Percentiles rank a stretch among this genome's conserved stretches.
These are phyloP conservation scores for Phytophthora capsici DNA, from an alignment of 352 stramenopile genomes.

Conservation along the genomic window DNA sequence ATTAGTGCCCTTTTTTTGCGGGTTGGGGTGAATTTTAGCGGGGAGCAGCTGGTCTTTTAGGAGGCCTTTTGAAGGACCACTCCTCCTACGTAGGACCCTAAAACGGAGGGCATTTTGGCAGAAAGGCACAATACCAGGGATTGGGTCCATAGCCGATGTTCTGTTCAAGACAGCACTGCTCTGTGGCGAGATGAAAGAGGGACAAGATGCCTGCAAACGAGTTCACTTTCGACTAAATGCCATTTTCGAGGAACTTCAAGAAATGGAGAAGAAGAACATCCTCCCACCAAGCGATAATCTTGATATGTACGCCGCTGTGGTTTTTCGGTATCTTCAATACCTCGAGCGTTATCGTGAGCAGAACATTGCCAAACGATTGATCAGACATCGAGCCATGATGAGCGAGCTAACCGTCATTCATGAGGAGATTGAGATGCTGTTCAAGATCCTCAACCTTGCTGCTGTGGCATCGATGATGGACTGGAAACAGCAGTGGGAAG, in stretches of 20 bases:
- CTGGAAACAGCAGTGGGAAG: constrained; percentile 23
- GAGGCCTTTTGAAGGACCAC: too few relatives aligned
- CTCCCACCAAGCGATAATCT: constrained; percentile 9
- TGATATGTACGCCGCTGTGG: constrained; percentile 4
- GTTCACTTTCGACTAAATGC: constrained; percentile 3
- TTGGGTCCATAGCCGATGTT: background rate
- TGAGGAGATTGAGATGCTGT: constrained; percentile 20
- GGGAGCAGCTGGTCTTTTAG: too few relatives aligned
- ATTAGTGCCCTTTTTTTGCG: too few relatives aligned
- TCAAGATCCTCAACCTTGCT: constrained; percentile 8
- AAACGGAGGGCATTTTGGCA: too few relatives aligned
- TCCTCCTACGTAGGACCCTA: too few relatives aligned
- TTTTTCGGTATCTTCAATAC: background rate
- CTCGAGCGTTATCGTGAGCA: constrained; percentile 7
- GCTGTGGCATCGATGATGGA: constrained; percentile 12
- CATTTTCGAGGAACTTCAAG: constrained; percentile 4
- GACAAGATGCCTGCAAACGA: constrained; percentile 1
- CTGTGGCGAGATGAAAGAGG: constrained; percentile 25
- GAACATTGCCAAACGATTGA: constrained; percentile 1
- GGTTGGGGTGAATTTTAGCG: too few relatives aligned
- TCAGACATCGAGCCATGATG: constrained; percentile 11
- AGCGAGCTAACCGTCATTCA: constrained; percentile 18
- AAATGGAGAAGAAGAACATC: constrained; percentile 8
- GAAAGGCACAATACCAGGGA: constrained; percentile 20
- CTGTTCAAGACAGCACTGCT: constrained; percentile 9